These are phyloP conservation scores for Trypanosoma lewisi DNA, from an alignment of 208 protist species.

Conservation along the genomic window DNA sequence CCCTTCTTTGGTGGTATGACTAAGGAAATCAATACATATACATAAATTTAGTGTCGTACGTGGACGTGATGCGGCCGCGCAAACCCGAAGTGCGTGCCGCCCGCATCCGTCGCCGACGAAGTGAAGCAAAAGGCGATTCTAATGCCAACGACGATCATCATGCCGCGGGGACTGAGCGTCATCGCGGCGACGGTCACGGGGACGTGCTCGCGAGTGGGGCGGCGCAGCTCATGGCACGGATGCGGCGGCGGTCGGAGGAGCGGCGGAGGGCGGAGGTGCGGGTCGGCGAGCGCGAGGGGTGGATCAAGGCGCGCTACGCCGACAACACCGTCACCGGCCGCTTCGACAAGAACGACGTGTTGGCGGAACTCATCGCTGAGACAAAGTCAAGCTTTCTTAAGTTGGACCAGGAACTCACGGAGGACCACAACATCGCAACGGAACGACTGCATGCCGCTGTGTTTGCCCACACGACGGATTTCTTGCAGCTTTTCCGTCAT, in stretches of 20 bases:
- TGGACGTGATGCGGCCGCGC: slow-evolving; percentile 15
- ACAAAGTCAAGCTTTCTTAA: slow-evolving; percentile 65
- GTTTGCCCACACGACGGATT: slow-evolving; percentile 73
- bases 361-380: slow-evolving; percentile 54
- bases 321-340: slow-evolving; percentile 12
- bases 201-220: slow-evolving; percentile 2
- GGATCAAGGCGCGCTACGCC: slow-evolving; percentile 58
- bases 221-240: slow-evolving; percentile 31
- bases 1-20: no score
- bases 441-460: slow-evolving; percentile 63
- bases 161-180: not conserved
- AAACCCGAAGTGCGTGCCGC: slow-evolving; percentile 5
- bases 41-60: no score
- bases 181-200: not conserved
- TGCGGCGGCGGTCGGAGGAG: slow-evolving; percentile 21
- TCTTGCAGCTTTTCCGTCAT: slow-evolving; percentile 80
- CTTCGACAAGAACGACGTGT: slow-evolving; percentile 73
- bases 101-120: slow-evolving; percentile 9
- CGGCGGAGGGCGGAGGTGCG: slow-evolving; percentile 19
- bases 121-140: not conserved
- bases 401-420: slow-evolving; percentile 70
- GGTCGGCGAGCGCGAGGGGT: slow-evolving; percentile 39
- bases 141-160: not conserved
- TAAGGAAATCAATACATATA: not conserved
- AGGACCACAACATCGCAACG: slow-evolving; percentile 69